Base-by-base conservation (phyloP, 1,139 yeast genomes). In the Pichia sp. region DNA sequence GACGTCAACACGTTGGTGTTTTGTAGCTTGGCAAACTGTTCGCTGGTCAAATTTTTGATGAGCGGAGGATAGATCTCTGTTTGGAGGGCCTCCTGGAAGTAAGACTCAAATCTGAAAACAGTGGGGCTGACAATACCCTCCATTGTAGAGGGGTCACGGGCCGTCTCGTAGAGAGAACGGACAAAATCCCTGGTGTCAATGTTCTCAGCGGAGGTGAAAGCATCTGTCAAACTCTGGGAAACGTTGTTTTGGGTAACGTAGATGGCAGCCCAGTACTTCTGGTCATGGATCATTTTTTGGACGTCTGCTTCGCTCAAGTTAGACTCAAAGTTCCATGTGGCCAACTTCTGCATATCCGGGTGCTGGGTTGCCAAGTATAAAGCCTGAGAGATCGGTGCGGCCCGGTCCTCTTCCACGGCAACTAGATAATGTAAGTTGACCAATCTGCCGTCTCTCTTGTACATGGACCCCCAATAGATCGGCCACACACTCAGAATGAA, bases 401-500 rank as follows among this genome's bases (percentile, higher is more conserved):
- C 64, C 1, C 62, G 50, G 16, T 64, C 63, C 58, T 81, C 84
- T 57, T 77, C 80, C 52, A 76, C 68, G 29, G 77, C 76, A 38
- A 84, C 77, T 52, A 79, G 67, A 64, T 78, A 69, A 29, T 73
- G 68, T 58, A 83, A 65, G 59, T 80, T 75, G 11, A 62, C 63
- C 41, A 69, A 66, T 30, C 84, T 66, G 6, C 61, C 56, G 1
- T 59, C 59, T 51, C 87, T 69, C 31, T 72, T 59, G 63, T 73
- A 82, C 63, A 77, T 69, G 1, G 85, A 71, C 1, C 86, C 89
- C 87, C 88, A 83, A 63, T 80, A 84, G 16, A 84, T 68, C 3
- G 84, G 75, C 57, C 82, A 72, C 8, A 78, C 69, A 6, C 72
- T 67, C 67, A 80, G 69, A 43, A 69, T 57, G 52, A 65, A 67